Evolutionary conservation across 352 stramenopile genomes (phyloP), one percentile per base, ranked within the genome.

Genomic region (Phytophthora lateralis): DNA sequence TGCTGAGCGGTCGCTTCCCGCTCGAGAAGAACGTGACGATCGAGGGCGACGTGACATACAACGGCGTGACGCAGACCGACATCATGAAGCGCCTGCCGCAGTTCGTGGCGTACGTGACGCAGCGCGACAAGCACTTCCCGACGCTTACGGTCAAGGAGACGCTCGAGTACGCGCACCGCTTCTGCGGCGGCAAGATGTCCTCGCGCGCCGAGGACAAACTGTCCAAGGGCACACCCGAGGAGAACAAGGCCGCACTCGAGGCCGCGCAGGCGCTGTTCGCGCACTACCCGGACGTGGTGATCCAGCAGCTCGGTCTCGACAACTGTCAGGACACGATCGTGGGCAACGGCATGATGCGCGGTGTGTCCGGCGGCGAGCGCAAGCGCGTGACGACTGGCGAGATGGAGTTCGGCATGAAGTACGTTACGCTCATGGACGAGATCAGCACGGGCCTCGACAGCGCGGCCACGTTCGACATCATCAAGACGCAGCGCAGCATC

Each of bases 111-210:
- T 82, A 85, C 53, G 73, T 82, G 30, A 74, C 56, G 3, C 76
- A 83, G 55, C 66, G 75, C 17, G 91, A 98, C 73, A 98, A 73
- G 97, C 93, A 48, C 84, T 98, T 97, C 97, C 61, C 61, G 0
- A 65, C 55, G 6, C 54, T 69, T 4, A 65, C 55, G 3, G 62
- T 70, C 6, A 65, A 70, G 43, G 55, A 70, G 50, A 70, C 62
- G 21, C 62, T 70, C 26, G 48, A 70, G 48, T 64, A 45, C 74
- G 73, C 92, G 18, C 89, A 92, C 66, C 76, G 88, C 55, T 96
- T 85, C 63, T 87, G 85, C 30, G 76, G 61, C 15, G 57, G 59
- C 12, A 53, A 61, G 14, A 41, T 80, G 26, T 67, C 63, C 17
- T 58, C 73, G 54, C 51, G 51, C 71, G 64, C 55, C 2, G 71